Percentiles rank a stretch among this genome's conserved stretches.
Evolutionary conservation across 345 rosid species (phyloP).

Genomic region (Eucalyptus urophylla): DNA sequence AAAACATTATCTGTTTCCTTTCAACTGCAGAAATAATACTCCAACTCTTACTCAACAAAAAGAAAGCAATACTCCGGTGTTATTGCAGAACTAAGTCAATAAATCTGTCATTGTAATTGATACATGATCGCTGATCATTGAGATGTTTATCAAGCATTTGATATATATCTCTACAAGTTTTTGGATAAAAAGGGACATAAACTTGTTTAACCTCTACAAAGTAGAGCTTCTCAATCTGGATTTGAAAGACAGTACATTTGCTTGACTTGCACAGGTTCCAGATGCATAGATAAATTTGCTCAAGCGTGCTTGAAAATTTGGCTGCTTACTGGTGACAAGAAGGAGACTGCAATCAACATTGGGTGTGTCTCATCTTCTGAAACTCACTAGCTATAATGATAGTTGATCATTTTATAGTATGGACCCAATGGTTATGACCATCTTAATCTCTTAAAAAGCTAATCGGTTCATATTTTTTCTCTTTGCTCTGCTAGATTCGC

Average conservation of each 20-base stretch:
- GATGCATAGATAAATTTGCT: conserved; percentile 80
- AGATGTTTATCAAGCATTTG: neutral
- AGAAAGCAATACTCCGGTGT: neutral
- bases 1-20: neutral
- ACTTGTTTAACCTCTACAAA: neutral
- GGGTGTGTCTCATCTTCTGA: conserved; percentile 25
- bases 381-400: neutral
- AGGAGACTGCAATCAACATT: conserved; percentile 78
- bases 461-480: neutral
- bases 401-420: neutral
- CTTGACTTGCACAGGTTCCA: conserved; percentile 34
- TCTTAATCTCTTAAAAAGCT: neutral
- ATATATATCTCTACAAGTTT: neutral
- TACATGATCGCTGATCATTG: neutral
- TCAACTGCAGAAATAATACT: neutral
- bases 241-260: neutral
- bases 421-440: neutral
- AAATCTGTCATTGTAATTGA: neutral
- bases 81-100: neutral
- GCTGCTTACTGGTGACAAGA: conserved; percentile 77
- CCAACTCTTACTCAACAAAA: neutral
- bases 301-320: conserved; percentile 78
- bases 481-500: conserved; percentile 37
- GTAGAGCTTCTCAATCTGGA: neutral
- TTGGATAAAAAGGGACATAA: neutral